A percentile compares a stretch with the other conserved stretches of the same genome.
phyloP scores from a whole-genome alignment of 2,329 filamentous ascomycete species.

The Colletotrichum viniferum region DNA sequence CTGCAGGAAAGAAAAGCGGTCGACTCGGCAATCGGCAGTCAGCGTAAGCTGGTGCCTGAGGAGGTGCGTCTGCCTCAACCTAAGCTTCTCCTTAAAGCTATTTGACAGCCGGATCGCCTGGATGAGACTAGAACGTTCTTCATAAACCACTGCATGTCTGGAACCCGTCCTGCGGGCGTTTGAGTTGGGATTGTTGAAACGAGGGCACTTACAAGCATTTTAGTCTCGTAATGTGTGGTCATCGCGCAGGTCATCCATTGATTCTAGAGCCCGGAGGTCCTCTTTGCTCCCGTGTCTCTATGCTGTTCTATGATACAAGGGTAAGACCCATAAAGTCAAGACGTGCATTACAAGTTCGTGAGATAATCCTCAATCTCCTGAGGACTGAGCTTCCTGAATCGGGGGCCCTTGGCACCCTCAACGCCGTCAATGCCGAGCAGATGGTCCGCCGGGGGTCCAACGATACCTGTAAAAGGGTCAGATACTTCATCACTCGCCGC shows the following conservation, averaged over 20 bases:
- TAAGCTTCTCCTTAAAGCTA: background rate
- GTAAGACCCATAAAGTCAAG: slow-evolving; percentile 27
- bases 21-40: background rate
- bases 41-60: background rate
- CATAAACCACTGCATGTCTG: background rate
- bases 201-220: background rate
- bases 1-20: background rate
- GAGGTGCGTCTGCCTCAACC: background rate
- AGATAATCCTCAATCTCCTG: slow-evolving; percentile 99
- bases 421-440: slow-evolving; percentile 91
- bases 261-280: slow-evolving; percentile 18
- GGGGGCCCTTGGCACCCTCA: slow-evolving; percentile 80
- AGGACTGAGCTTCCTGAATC: slow-evolving; percentile 93
- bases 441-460: slow-evolving; percentile 92
- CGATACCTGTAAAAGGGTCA: slow-evolving; percentile 70
- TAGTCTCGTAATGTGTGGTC: background rate
- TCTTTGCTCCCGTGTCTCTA: slow-evolving; percentile 17
- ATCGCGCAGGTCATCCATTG: slow-evolving; percentile 19
- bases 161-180: background rate
- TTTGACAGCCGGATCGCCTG: background rate
- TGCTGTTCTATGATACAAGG: slow-evolving; percentile 42
- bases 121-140: background rate
- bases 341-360: slow-evolving; percentile 81
- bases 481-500: background rate
- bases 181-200: background rate